Evolutionary conservation across 176 grass and related monocot species (phyloP).

Genomic region (Aegilops longissima): DNA sequence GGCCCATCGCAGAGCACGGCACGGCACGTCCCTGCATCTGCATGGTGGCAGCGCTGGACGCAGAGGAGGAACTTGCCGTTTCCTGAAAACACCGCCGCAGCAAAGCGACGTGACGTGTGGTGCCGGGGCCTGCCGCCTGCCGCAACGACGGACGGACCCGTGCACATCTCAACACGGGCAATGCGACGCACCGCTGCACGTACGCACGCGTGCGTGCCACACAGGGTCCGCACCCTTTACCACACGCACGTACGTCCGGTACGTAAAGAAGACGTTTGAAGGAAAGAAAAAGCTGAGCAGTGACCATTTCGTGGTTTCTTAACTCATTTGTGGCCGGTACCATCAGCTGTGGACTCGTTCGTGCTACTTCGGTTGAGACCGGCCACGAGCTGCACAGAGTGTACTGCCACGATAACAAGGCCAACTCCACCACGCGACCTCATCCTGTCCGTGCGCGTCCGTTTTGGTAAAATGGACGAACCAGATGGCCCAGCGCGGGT

Average conservation of each 20-base stretch:
- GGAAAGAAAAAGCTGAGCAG: not conserved
- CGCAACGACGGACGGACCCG: not conserved
- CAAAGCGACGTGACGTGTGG: constrained; percentile 11
- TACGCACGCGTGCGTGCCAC: not conserved
- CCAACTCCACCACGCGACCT: too few relatives aligned
- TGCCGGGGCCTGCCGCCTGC: not conserved
- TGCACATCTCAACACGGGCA: not conserved
- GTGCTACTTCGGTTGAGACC: not conserved
- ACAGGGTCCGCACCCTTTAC: not conserved
- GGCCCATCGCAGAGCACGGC: not conserved
- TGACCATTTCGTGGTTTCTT: not conserved
- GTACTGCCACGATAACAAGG: not conserved
- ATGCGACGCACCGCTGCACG: not conserved
- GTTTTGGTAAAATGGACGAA: too few relatives aligned
- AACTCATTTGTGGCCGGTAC: not conserved
- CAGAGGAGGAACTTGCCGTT: not conserved
- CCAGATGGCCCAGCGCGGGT: too few relatives aligned
- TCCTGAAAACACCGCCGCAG: constrained; percentile 10
- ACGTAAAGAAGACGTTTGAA: not conserved
- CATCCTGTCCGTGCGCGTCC: too few relatives aligned
- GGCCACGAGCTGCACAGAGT: not conserved
- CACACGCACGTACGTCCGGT: not conserved
- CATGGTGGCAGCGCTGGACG: not conserved
- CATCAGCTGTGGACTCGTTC: not conserved
- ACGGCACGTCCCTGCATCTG: not conserved